Base-by-base conservation (phyloP, 2,329 filamentous ascomycete species). In the Calonectria pauciramosa region DNA sequence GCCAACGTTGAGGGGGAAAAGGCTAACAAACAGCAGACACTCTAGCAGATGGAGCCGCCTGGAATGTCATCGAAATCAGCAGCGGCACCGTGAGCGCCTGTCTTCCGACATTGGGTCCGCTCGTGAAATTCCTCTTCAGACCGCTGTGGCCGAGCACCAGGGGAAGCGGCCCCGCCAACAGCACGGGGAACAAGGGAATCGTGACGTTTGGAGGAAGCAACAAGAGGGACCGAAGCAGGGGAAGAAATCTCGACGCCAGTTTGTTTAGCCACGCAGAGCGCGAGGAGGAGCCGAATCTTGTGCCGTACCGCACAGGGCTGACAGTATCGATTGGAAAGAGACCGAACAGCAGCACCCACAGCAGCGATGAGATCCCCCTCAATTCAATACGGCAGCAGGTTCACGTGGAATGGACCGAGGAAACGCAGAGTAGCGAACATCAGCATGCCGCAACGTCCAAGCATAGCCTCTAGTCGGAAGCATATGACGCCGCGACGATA, bases 1-100 rank as follows among this genome's bases (percentile, higher is more conserved):
- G 10, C 11, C 36, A 28, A 6, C 11, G 11, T 5, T 41, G 9
- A 23, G 18, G 8, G 36, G 18, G 8, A 41, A 10, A 6, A 18
- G 3, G n/a, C 23, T 63, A 63, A 63, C 56, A 7, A 10, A 16
- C 8, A 26, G 8, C 14, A 63, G 56, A 63, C 26, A 41, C 34
- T 20, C 36, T 63, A 2, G 56, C 56, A 28, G 56, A 63, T 28
- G 56, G 36, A 11, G 56, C 34, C 3, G n/a, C 26, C 2, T 63
- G 56, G 56, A 63, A 63, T n/a, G 56, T 63, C 14, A 63, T 63
- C 20, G 56, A 63, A 28, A 63, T 63, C 34, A 63, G 56, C 34
- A 63, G 56, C 23, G 56, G 56, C 23, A 63, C 56, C 16, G 36
- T 63, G n/a, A 63, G 56, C 32, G 56, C 56, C 32, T 63, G 56